Conservation (phyloP, 305 asterid species). For the Solanum hybrid region DNA sequence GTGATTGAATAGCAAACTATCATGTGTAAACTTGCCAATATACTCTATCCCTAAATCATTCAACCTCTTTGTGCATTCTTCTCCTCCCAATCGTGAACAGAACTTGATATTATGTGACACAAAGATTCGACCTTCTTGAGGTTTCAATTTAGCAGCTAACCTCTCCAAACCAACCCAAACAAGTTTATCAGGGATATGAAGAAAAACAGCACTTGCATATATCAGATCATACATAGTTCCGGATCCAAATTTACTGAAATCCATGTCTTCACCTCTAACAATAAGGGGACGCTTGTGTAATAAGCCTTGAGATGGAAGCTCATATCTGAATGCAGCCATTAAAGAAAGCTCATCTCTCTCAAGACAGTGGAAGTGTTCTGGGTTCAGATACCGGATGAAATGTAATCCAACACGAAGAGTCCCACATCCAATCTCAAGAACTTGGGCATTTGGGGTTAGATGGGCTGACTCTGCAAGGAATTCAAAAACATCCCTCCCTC, state of each 20-base stretch:
- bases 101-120: constrained; percentile 92
- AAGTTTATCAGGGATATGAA: constrained; percentile 85
- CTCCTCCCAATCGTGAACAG: constrained; percentile 87
- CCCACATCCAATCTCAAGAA: constrained; percentile 95
- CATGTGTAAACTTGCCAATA: constrained; percentile 71
- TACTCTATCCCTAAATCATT: constrained; percentile 61
- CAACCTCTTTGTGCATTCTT: constrained; percentile 72
- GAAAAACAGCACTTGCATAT: constrained; percentile 91
- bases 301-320: constrained; percentile 91
- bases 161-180: constrained; percentile 86
- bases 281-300: constrained; percentile 74
- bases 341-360: constrained; percentile 93
- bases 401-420: constrained; percentile 95
- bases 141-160: constrained; percentile 50
- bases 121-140: constrained; percentile 70
- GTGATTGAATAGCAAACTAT: constrained; percentile 90
- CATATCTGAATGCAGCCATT: constrained; percentile 85
- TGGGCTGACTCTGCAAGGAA: constrained; percentile 64
- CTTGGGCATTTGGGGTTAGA: constrained; percentile 49
- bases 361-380: constrained; percentile 68
- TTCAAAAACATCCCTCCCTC: constrained; percentile 89
- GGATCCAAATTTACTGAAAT: constrained; percentile 61
- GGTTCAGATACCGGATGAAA: constrained; percentile 65
- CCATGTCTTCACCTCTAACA: constrained; percentile 89
- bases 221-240: constrained; percentile 53